Conservation (phyloP, 331 rosid genomes). For the Pyracantha coccinea region DNA sequence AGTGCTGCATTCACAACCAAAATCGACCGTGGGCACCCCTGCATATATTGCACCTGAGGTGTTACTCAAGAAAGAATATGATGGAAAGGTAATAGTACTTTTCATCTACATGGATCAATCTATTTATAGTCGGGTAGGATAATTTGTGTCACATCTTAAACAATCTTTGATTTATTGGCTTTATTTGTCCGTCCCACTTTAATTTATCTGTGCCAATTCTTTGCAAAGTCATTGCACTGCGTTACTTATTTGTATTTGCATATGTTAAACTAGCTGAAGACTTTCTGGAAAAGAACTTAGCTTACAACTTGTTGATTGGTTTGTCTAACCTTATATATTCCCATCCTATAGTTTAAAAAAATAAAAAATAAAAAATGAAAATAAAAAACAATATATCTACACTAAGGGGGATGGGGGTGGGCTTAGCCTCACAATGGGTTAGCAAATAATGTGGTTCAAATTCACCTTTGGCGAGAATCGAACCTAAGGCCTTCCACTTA, state of each 20-base stretch:
- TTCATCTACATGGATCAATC: not conserved
- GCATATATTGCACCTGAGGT: slow-evolving; percentile 97
- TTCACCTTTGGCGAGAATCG: too few relatives aligned
- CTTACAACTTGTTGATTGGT: not conserved
- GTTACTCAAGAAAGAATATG: slow-evolving; percentile 88
- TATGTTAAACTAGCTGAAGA: not conserved
- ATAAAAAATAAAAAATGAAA: too few relatives aligned
- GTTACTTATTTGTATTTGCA: not conserved
- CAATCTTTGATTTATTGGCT: too few relatives aligned
- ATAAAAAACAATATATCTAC: too few relatives aligned
- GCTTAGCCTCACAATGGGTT: too few relatives aligned
- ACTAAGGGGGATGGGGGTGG: too few relatives aligned
- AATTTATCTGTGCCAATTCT: not conserved
- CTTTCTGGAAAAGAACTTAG: not conserved
- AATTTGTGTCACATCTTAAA: not conserved
- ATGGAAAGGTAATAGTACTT: slow-evolving; percentile 72
- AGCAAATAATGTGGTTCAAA: too few relatives aligned
- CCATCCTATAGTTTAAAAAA: too few relatives aligned
- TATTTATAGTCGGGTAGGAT: not conserved
- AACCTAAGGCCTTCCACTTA: too few relatives aligned
- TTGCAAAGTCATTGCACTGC: not conserved
- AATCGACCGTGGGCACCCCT: slow-evolving; percentile 94
- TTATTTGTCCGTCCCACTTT: not conserved
- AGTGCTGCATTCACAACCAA: slow-evolving; percentile 89
- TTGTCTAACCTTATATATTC: not conserved